phyloP scores from a whole-genome alignment of 2,329 filamentous ascomycete species.

The Curvularia verruculosa region DNA sequence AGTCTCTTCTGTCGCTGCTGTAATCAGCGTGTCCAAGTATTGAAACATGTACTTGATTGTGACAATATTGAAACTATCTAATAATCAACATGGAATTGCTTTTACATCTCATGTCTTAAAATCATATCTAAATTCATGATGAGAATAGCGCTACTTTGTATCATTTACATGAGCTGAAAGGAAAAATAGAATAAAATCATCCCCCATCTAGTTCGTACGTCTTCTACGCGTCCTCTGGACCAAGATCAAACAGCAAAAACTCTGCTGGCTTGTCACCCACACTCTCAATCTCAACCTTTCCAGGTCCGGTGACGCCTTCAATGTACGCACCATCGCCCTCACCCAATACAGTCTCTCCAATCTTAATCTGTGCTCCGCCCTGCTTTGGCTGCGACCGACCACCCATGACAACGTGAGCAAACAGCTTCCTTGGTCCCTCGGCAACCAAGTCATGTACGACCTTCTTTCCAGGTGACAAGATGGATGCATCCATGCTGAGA shows the following conservation, averaged over 20 bases:
- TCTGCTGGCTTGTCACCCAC: constrained; percentile 55
- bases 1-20: constrained; percentile 3
- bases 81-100: too few species aligned
- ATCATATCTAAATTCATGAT: too few species aligned
- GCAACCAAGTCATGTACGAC: constrained; percentile 77
- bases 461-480: constrained; percentile 68
- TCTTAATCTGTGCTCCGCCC: constrained; percentile 73
- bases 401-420: constrained; percentile 78
- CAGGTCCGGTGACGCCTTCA: constrained; percentile 54
- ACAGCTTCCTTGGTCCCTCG: constrained; percentile 71
- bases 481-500: constrained; percentile 79
- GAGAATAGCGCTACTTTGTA: not conserved
- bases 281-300: constrained; percentile 55
- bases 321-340: constrained; percentile 87
- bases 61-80: not conserved
- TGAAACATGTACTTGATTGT: not conserved
- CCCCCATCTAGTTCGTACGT: not conserved
- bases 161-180: not conserved
- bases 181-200: not conserved
- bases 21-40: not conserved
- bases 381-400: constrained; percentile 62
- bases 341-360: constrained; percentile 68
- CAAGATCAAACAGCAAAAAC: constrained; percentile 60
- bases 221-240: constrained; percentile 30
- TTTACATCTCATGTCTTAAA: too few species aligned